Base-by-base conservation (phyloP, 495 filamentous ascomycete genomes). In the Aspergillus wentii region DNA sequence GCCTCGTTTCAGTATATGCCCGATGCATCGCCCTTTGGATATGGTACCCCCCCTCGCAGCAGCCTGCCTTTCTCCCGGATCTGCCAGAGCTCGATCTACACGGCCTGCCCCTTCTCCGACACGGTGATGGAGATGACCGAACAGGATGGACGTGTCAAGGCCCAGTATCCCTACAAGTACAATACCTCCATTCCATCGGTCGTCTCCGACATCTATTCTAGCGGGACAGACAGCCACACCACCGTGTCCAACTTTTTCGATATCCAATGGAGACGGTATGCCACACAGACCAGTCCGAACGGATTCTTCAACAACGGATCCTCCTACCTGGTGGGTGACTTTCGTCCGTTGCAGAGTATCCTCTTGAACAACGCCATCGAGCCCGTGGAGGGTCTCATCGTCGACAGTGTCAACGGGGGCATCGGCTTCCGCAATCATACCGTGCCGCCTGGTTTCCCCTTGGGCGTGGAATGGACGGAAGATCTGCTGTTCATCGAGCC, bases 351-450 rank as follows among this genome's bases (percentile, higher is more conserved):
- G 2, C 29, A 54, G 15, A 49, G 35, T 3, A 38, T 67, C 5
- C 42, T 67, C 8, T 33, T 68, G 8, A 47, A 62, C 3, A 43
- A 69, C 19, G 31, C 25, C 1, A 29, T 51, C 29, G 33, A 57
- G 23, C 25, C 52, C 4, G 49, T 72, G 4, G 67, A 72, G 22
- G 71, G 69, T 5, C 48, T 75, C 4, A 19, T 72, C 7, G 60
- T 71, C 1, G 65, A 75, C 37, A 60, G 54, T 2, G 34, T 42
- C 11, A 43, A 41, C 13, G 71, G 68, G 2, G 59, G 63, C 1
- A 45, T 72, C 9, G 68, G 66, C 1, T 69, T 72, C 29, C 53
- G 71, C 21, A 72, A 72, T 43, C 71, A 75, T 34, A 68, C 64
- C 1, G 30, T 55, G 0, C 71, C 71, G 2, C 19, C 30, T 1